Base-by-base conservation (phyloP, 129 eudicot species). In the Chrysanthemum seticuspe region DNA sequence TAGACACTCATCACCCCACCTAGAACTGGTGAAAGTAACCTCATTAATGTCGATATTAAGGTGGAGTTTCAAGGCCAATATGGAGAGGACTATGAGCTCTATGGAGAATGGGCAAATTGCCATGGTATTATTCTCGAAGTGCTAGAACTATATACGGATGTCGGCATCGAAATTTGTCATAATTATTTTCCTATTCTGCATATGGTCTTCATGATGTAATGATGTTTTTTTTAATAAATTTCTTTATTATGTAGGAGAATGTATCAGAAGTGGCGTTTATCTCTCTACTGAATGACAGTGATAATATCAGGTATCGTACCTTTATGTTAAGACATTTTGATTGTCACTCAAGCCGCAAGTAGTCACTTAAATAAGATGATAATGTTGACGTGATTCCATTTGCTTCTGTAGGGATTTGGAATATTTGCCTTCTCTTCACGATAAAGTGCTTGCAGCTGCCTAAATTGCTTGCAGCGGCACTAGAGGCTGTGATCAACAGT, bases 361-460 rank as follows among this genome's bases (percentile, higher is more conserved):
- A 15, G 16, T 16, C 58, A 18, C 4, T 36, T 49, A 16, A 2
- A 44, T 6, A 45, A 50, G 47, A 76, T 54, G 57, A 75, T 51
- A 62, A 54, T 23, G 6, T 61, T 13, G 12, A 12, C 19, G 58
- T 52, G 71, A 16, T 72, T n/a, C 11, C 59, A 12, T 69, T 61
- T 27, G 25, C 77, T 70, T 14, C 67, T 72, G 66, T 69, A 93
- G 98, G 84, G 81, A 84, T 62, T 86, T 83, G 19, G 97, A 93
- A 71, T 85, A 89, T 57, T 85, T 90, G 76, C 98, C 98, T 54
- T 78, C 70, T 79, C 97, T 93, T 84, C 98, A 90, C 65, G 98
- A 93, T 84, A 85, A 90, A 86, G 98, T 87, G 73, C 87, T 93
- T 72, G 97, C 98, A 72, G 93, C 97, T 74, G 97, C n/a, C n/a